A percentile compares a stretch with the other conserved stretches of the same genome.
Evolutionary conservation across 192 early-diverging fungal genomes (phyloP).

Genomic region (Rhizoclosmatium globosum): DNA sequence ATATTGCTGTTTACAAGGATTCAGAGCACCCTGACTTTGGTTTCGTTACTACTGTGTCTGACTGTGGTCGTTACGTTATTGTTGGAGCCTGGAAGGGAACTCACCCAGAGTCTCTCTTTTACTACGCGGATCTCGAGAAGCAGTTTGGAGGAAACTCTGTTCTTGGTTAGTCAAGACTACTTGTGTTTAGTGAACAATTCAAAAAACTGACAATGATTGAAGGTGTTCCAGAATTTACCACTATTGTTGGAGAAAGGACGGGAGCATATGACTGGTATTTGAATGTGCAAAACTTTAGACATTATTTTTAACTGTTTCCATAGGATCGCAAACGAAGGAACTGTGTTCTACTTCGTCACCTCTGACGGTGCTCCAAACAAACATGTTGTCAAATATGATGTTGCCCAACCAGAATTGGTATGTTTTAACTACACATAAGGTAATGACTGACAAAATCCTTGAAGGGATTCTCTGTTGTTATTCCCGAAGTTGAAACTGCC

Average conservation of each 20-base stretch:
- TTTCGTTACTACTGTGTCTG: conserved; percentile 7
- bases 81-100: conserved; percentile 53
- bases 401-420: conserved; percentile 58
- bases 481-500: conserved; percentile 63
- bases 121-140: conserved; percentile 45
- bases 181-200: too few relatives aligned
- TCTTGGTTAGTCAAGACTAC: too few relatives aligned
- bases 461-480: conserved; percentile 59
- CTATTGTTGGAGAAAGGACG: conserved; percentile 60
- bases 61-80: conserved; percentile 58
- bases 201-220: not conserved
- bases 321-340: conserved; percentile 61
- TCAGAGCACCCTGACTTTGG: conserved; percentile 24
- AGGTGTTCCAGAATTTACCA: conserved; percentile 23
- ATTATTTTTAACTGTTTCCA: conserved; percentile 52
- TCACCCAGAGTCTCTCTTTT: conserved; percentile 56
- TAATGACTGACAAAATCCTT: not conserved
- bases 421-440: too few relatives aligned
- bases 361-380: conserved; percentile 66
- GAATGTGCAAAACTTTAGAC: too few relatives aligned
- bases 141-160: conserved; percentile 41
- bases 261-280: too few relatives aligned
- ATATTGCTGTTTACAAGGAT: conserved; percentile 45
- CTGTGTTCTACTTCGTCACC: conserved; percentile 68
- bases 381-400: conserved; percentile 69